These are phyloP conservation scores for Metarhizium anisopliae DNA, from an alignment of 2,329 filamentous ascomycete genomes.

Conservation along the genomic window DNA sequence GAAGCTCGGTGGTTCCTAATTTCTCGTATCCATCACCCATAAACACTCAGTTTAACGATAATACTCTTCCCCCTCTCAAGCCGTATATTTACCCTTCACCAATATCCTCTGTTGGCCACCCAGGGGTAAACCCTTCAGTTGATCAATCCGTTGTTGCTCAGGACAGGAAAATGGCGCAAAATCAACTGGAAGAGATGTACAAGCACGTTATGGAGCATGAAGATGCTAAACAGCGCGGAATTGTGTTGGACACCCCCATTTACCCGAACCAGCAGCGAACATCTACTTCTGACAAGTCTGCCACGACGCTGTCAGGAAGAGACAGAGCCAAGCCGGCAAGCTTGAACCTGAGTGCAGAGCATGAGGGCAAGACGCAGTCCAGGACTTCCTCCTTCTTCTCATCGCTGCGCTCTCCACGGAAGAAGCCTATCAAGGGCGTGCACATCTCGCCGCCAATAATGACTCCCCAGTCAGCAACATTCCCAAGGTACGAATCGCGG, in stretches of 20 bases:
- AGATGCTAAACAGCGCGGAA: conserved; percentile 50
- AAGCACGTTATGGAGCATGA: conserved; percentile 89
- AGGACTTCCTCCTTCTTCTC: conserved; percentile 51
- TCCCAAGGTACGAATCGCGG: conserved; percentile 43
- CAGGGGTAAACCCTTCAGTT: conserved; percentile 60
- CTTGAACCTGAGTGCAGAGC: conserved; percentile 35
- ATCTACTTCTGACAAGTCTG: conserved; percentile 17
- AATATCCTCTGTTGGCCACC: conserved; percentile 34
- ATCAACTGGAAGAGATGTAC: conserved; percentile 85
- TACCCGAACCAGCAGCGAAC: conserved; percentile 19
- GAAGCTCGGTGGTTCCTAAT: conserved; percentile 25
- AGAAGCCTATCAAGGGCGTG: conserved; percentile 42
- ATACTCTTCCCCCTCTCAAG: conserved; percentile 8
- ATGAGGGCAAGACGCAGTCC: conserved; percentile 44
- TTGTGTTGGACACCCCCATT: conserved; percentile 35
- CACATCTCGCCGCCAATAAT: conserved; percentile 58
- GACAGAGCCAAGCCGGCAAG: conserved; percentile 38
- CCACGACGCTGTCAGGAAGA: conserved; percentile 27
- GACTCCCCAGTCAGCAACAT: conserved; percentile 53
- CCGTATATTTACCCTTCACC: conserved; percentile 40
- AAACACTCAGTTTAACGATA: conserved; percentile 21
- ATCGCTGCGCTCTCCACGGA: conserved; percentile 51
- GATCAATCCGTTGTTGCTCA: conserved; percentile 68
- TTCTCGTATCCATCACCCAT: conserved; percentile 42
- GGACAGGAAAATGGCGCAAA: conserved; percentile 66